Evolutionary conservation across 306 rosid species (phyloP), one percentile per base, ranked within the genome.

Genomic region (Prunus padus): DNA sequence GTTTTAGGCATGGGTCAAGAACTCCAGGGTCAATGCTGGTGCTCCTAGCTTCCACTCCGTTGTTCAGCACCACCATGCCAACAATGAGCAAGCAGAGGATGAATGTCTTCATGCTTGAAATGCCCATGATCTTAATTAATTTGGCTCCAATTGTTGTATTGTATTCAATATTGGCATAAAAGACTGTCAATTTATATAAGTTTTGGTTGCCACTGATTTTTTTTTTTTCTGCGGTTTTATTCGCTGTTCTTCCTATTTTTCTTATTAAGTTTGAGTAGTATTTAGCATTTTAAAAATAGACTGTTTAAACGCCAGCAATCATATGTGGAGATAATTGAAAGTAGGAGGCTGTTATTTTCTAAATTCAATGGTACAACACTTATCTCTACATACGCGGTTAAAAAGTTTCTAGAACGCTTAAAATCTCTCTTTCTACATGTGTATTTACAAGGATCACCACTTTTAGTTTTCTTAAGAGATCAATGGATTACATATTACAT

Each of bases 81-180:
- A 67, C 52, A 7, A 80, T 19, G 55, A 80, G 42, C 42, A 60
- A 49, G 49, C 72, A 80, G 40, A 73, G 14, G 61, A 66, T 56
- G 62, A 20, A 44, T 31, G 69, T 2, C 74, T 72, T 79, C 82
- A 72, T 79, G 33, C 42, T 64, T 33, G 50, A 65, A n/a, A 37
- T 8, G 4, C 51, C 69, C 51, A 59, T 59, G 65, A 59, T 59
- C 42, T 37, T 47, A 15, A 3, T 47, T 47, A 47, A 11, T 37
- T 47, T 47, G 52, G 52, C 52, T 47, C 52, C 16, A 47, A 14
- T 11, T 0, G 16, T 13, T 47, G 52, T 47, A 11, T 47, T 11
- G 56, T 11, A 0, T 55, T 25, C 18, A 2, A n/a, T 2, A 59
- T 11, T 25, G 33, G 64, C 64, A 23, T 59, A 12, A 11, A 11